These are phyloP conservation scores for Trichoderma atrobrunneum DNA, from an alignment of 2,329 filamentous ascomycete species.

Conservation along the genomic window DNA sequence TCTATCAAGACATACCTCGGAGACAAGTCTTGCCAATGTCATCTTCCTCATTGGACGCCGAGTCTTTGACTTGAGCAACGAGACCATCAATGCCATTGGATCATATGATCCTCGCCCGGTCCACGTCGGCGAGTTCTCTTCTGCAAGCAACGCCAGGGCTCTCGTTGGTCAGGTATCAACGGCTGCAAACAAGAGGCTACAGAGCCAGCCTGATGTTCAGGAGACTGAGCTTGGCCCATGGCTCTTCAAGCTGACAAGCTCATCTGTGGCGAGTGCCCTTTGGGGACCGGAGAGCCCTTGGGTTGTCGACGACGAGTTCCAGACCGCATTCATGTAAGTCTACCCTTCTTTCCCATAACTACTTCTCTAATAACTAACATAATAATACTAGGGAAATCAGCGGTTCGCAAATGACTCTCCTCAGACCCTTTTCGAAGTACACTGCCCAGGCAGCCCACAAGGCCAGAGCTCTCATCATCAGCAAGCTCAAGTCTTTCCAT, in stretches of 20 bases:
- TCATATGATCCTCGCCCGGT: conserved; percentile 29
- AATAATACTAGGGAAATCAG: conserved; percentile 26
- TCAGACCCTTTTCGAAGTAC: conserved; percentile 26
- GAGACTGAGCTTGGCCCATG: conserved; percentile 28
- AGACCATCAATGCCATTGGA: conserved; percentile 27
- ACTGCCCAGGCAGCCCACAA: conserved; percentile 30
- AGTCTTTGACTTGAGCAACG: conserved; percentile 27
- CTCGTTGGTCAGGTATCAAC: conserved; percentile 26
- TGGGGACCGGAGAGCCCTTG: conserved; percentile 34
- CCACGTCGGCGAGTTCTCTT: conserved; percentile 30
- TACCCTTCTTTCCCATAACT: neutral
- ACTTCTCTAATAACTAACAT: conserved; percentile 16
- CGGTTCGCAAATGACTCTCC: conserved; percentile 31
- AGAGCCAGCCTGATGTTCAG: conserved; percentile 22
- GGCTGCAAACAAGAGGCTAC: conserved; percentile 25
- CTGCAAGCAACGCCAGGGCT: conserved; percentile 23
- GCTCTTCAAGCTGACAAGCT: conserved; percentile 31
- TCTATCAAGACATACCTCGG: conserved; percentile 29
- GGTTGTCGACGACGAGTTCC: conserved; percentile 31
- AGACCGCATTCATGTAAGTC: conserved; percentile 32
- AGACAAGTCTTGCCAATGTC: conserved; percentile 32
- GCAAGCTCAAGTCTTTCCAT: conserved; percentile 28
- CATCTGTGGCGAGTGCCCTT: conserved; percentile 32
- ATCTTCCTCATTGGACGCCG: conserved; percentile 31
- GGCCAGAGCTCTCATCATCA: conserved; percentile 28